A percentile compares a stretch with the other conserved stretches of the same genome.
Conservation (phyloP, 768 basidiomycete genomes). For the Stropharia rugosoannulata region DNA sequence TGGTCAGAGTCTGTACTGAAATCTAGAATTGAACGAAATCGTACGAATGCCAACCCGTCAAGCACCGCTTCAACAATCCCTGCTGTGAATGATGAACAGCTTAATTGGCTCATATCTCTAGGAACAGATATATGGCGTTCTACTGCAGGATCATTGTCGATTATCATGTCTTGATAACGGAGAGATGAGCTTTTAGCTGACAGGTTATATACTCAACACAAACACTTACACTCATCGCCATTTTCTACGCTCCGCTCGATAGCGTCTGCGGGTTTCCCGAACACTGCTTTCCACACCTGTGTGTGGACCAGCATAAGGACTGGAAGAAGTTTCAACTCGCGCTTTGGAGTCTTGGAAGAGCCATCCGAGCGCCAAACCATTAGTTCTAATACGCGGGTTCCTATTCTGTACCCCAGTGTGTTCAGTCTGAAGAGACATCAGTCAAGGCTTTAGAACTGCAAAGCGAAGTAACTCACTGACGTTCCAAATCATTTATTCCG, state of each 20-base stretch:
- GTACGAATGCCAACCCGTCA: constrained; percentile 90
- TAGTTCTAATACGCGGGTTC: constrained; percentile 82
- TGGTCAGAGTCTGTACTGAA: constrained; percentile 7
- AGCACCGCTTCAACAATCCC: constrained; percentile 97
- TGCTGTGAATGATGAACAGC: constrained; percentile 96
- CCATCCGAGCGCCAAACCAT: constrained; percentile 80
- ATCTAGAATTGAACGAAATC: constrained; percentile 28
- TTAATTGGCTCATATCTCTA: constrained; percentile 89
- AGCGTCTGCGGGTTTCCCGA: constrained; percentile 91
- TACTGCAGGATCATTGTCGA: constrained; percentile 92
- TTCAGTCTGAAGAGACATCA: constrained; percentile 62
- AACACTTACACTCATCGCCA: constrained; percentile 77
- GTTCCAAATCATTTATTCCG: constrained; percentile 94
- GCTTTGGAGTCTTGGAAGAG: constrained; percentile 84
- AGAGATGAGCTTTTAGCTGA: not conserved
- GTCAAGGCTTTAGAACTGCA: not conserved
- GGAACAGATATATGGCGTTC: constrained; percentile 94
- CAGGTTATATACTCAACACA: not conserved
- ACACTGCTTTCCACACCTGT: constrained; percentile 93
- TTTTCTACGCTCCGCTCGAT: constrained; percentile 97
- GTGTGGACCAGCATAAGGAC: constrained; percentile 94
- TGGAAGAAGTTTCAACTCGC: constrained; percentile 88
- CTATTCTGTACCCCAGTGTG: constrained; percentile 90
- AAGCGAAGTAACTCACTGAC: constrained; percentile 55
- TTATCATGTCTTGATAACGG: constrained; percentile 81